Percentiles rank a stretch among this genome's conserved stretches.
Evolutionary conservation across 2,329 filamentous ascomycete species (phyloP).

Genomic region (Decorospora gaudefroyi): DNA sequence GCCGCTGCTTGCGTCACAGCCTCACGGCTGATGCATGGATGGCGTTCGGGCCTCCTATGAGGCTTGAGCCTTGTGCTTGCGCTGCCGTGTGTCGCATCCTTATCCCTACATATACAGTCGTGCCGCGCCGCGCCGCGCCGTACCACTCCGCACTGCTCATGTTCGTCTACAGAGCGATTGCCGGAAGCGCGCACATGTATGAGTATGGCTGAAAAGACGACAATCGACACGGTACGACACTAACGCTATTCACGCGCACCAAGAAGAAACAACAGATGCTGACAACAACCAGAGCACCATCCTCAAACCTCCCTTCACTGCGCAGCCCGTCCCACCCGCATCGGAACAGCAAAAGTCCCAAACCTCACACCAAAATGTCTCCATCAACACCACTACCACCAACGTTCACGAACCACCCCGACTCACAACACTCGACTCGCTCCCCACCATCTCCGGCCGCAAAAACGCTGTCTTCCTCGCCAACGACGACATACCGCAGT

Average conservation of each 20-base stretch:
- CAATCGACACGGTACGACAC: constrained; percentile 2
- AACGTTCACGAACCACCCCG: too few species aligned
- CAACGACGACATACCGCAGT: constrained; percentile 32
- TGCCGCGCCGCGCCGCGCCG: neutral
- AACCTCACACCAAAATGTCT: neutral
- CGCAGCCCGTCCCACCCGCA: constrained; percentile 27
- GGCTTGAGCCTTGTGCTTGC: constrained; percentile 9
- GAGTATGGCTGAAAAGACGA: constrained; percentile 26
- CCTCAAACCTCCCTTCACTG: constrained; percentile 34
- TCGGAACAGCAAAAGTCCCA: constrained; percentile 15
- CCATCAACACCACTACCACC: constrained; percentile 7
- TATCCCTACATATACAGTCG: constrained; percentile 6
- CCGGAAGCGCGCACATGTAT: constrained; percentile 3
- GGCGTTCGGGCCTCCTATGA: constrained; percentile 1
- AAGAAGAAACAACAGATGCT: neutral
- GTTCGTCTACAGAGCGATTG: neutral
- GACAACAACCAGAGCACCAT: constrained; percentile 2
- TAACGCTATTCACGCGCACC: neutral
- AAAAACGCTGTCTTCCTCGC: constrained; percentile 27
- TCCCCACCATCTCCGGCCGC: constrained; percentile 40
- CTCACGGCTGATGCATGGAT: constrained; percentile 1
- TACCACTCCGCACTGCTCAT: neutral
- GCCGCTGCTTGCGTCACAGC: neutral
- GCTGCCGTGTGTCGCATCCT: constrained; percentile 4
- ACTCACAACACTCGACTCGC: constrained; percentile 35